These are phyloP conservation scores for Aspergillus chevalieri DNA, from an alignment of 2,329 filamentous ascomycete species.

Conservation along the genomic window DNA sequence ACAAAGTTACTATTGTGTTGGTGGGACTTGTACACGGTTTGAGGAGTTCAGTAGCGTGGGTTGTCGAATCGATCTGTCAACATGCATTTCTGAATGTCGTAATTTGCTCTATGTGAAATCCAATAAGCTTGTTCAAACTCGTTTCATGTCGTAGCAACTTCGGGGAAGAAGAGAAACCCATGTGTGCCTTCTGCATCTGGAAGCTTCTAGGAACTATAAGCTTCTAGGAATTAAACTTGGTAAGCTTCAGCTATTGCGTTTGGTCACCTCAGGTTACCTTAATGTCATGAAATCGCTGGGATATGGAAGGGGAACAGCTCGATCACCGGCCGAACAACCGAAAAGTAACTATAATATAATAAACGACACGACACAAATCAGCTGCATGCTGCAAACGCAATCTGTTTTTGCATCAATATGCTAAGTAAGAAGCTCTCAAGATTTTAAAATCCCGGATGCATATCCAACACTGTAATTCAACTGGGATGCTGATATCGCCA, in stretches of 20 bases:
- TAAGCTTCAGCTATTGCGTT: too few species aligned
- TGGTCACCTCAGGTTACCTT: too few species aligned
- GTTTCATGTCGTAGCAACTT: too few species aligned
- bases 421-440: not conserved
- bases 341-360: not conserved
- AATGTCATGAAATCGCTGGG: too few species aligned
- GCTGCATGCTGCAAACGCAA: too few species aligned
- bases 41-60: not conserved
- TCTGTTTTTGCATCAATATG: too few species aligned
- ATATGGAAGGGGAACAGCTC: too few species aligned
- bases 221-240: too few species aligned
- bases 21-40: not conserved
- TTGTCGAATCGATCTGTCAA: not conserved
- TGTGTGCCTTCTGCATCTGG: too few species aligned
- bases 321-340: not conserved
- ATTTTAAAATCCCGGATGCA: conserved; percentile 9
- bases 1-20: not conserved
- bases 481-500: conserved; percentile 25
- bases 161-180: too few species aligned
- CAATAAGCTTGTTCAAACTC: too few species aligned
- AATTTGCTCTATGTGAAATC: not conserved
- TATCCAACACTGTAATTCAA: conserved; percentile 24
- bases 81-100: not conserved
- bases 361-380: not conserved
- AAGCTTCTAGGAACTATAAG: too few species aligned